Conservation (phyloP, 345 rosid species). For the Boechera divaricarpa region DNA sequence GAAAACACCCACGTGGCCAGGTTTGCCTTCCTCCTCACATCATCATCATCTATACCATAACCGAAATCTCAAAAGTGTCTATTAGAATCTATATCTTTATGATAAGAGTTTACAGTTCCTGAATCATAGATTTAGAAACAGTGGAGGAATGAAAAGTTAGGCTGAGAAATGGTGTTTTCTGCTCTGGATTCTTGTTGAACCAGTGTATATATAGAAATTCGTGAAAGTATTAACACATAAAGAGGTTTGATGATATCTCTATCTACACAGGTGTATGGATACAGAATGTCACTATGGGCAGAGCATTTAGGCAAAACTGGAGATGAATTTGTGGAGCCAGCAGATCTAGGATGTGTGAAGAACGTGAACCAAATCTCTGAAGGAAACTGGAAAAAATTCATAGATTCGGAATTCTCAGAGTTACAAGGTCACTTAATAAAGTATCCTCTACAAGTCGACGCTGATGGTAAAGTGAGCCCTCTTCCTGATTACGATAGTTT, state of each 20-base stretch:
- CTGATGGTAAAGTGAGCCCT: conserved; percentile 63
- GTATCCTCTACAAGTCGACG: conserved; percentile 71
- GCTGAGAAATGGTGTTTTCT: background rate
- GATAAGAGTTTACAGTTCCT: background rate
- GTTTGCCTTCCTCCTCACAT: conserved; percentile 47
- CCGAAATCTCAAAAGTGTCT: background rate
- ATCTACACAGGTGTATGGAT: conserved; percentile 71
- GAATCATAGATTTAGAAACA: background rate
- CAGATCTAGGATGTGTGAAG: conserved; percentile 64
- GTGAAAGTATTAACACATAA: background rate
- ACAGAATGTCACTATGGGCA: conserved; percentile 92
- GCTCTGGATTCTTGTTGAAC: background rate
- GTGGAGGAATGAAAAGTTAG: conserved; percentile 9
- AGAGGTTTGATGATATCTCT: background rate
- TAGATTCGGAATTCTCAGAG: conserved; percentile 34
- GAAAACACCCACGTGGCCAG: conserved; percentile 80
- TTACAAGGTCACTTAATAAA: conserved; percentile 85
- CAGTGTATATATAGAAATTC: background rate
- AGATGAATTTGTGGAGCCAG: conserved; percentile 55
- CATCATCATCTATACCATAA: conserved; percentile 19
- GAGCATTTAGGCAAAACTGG: conserved; percentile 76
- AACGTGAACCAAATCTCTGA: conserved; percentile 61
- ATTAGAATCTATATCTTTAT: background rate
- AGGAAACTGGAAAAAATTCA: conserved; percentile 71
- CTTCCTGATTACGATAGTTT: conserved; percentile 67